Evolutionary conservation across 306 rosid species (phyloP).

Genomic region (Dryas alaskensis): DNA sequence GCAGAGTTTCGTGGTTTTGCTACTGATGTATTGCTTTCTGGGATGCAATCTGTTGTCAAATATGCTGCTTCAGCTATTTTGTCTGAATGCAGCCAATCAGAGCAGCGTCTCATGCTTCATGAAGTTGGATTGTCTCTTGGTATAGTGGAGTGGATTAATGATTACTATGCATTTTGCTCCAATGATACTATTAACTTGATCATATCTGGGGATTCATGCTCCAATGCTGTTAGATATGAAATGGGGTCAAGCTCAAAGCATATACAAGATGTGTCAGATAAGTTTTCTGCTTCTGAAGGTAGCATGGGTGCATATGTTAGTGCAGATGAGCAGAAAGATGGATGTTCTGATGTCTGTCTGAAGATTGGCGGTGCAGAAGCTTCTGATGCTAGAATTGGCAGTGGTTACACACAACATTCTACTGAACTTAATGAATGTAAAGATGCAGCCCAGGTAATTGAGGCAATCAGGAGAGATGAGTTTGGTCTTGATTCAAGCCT

Average conservation of each 20-base stretch:
- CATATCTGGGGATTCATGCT: slow-evolving; percentile 33
- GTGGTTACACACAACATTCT: slow-evolving; percentile 24
- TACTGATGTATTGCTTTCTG: slow-evolving; percentile 68
- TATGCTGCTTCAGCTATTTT: slow-evolving; percentile 70
- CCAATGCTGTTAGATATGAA: slow-evolving; percentile 33
- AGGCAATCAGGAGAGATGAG: slow-evolving; percentile 85
- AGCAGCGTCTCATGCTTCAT: slow-evolving; percentile 82
- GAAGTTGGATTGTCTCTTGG: slow-evolving; percentile 81
- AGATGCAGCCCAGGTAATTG: slow-evolving; percentile 61
- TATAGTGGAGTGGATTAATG: slow-evolving; percentile 75
- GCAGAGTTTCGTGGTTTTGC: slow-evolving; percentile 67
- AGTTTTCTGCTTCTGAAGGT: slow-evolving; percentile 38
- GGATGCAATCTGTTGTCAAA: slow-evolving; percentile 65
- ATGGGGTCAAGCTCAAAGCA: slow-evolving; percentile 26
- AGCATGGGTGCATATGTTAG: slow-evolving; percentile 23
- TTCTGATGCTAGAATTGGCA: slow-evolving; percentile 27
- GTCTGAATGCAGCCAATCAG: slow-evolving; percentile 56
- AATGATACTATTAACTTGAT: slow-evolving; percentile 22
- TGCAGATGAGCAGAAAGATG: slow-evolving; percentile 24
- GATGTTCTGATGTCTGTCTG: slow-evolving; percentile 24
- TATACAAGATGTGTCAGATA: slow-evolving; percentile 29
- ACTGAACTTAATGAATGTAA: slow-evolving; percentile 37
- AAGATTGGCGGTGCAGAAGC: slow-evolving; percentile 27
- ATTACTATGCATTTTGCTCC: slow-evolving; percentile 53
- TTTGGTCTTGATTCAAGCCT: slow-evolving; percentile 83